Percentiles rank a stretch among this genome's conserved stretches.
Evolutionary conservation across 164 flowering plant genomes (phyloP).

Genomic region (Protea cynaroides): DNA sequence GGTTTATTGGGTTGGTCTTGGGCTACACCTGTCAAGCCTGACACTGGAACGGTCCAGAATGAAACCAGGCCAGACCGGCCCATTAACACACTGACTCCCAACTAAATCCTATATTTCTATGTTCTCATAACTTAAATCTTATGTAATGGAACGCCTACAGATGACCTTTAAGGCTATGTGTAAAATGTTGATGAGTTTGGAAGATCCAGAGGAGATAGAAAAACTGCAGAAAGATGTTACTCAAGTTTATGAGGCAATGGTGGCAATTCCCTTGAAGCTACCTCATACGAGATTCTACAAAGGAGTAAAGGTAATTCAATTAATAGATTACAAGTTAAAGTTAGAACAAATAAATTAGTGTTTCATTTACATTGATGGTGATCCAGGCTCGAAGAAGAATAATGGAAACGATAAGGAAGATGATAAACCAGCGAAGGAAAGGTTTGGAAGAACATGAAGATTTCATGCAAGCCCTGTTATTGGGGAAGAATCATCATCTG

Average conservation of each 20-base stretch:
- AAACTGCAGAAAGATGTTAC: constrained; percentile 31
- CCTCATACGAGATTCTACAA: constrained; percentile 44
- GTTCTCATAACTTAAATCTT: no score
- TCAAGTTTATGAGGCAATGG: constrained; percentile 43
- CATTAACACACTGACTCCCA: no score
- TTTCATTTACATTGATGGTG: neutral
- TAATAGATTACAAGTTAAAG: no score
- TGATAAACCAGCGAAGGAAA: constrained; percentile 30
- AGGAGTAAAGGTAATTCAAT: constrained; percentile 40
- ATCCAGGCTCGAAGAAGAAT: constrained; percentile 45
- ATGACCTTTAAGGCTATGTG: constrained; percentile 48
- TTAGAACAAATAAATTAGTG: no score
- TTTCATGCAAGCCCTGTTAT: constrained; percentile 35
- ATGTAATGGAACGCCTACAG: constrained; percentile 12
- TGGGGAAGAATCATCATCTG: constrained; percentile 2
- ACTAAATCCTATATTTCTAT: no score
- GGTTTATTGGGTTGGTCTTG: no score
- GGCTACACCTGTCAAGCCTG: no score
- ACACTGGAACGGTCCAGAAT: no score
- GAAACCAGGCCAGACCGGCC: no score
- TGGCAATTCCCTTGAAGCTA: constrained; percentile 44
- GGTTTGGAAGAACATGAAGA: constrained; percentile 25
- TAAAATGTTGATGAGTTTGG: constrained; percentile 43
- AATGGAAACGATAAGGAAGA: constrained; percentile 28
- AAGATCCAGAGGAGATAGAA: constrained; percentile 22